Base-by-base conservation (phyloP, 768 basidiomycete genomes). In the Boletus patriciae region DNA sequence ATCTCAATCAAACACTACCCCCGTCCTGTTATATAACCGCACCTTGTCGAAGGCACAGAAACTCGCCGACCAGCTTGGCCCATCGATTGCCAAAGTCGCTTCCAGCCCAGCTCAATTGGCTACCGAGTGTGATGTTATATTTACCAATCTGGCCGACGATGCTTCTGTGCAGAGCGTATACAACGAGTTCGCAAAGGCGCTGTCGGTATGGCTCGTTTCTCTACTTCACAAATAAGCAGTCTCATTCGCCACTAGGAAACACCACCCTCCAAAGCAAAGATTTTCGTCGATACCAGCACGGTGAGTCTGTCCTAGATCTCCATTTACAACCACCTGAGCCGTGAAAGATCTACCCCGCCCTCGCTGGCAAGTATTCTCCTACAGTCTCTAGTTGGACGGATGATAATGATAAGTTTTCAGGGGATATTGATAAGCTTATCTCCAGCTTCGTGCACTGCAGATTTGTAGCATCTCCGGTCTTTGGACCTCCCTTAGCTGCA, bases 241-340 rank as follows among this genome's bases (percentile, higher is more conserved):
- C 38, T n/a, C 33, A 60, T 65, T 53, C 15, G 6, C 45, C 36
- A 15, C 57, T 59, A 84, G 76, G 66, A 65, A 62, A 62, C 65
- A 21, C 77, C 78, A 31, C 77, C 80, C 1, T 67, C 77, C 8
- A 78, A 74, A 66, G 71, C 77, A 61, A 93, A 86, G 69, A 88
- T 92, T 45, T 92, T 94, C 60, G 86, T 93, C 33, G 92, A 95
- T 62, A 92, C 88, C 13, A 86, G 85, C 73, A 95, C 92, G 3
- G 90, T 91, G 52, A 54, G 84, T 74, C n/a, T 52, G 27, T 27
- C 34, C 31, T 31, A 43, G 15, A 29, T 55, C 19, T 40, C 29
- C 25, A 21, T 15, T 33, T 31, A 21, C 52, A 50, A 27, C 46
- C 36, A 48, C 43, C 54, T 63, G 54, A 67, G 50, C 38, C 21